Evolutionary conservation across 371 early-diverging fungal species (phyloP).

Genomic region (Nematocida ironsii): DNA sequence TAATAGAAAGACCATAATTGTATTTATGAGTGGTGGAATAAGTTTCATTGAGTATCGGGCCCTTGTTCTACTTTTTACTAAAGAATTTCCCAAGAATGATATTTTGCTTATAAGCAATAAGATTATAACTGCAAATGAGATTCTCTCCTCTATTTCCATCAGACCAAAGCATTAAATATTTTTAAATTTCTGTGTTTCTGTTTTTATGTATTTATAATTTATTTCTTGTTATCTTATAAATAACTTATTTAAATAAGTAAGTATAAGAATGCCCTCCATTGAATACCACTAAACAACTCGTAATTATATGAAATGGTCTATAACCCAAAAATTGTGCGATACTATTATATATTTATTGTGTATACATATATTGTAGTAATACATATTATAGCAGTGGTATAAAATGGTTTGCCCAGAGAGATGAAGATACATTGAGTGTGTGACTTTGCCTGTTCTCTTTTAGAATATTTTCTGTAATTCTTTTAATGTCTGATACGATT

Average conservation of each 20-base stretch:
- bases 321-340: too few species aligned
- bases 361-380: too few species aligned
- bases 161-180: too few species aligned
- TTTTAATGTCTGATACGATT: not conserved
- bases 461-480: slow-evolving; percentile 7
- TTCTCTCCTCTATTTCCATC: slow-evolving; percentile 6
- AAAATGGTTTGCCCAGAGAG: not conserved
- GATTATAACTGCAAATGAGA: slow-evolving; percentile 6
- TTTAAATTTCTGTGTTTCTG: too few species aligned
- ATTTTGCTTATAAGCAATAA: slow-evolving; percentile 34
- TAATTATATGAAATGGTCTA: too few species aligned
- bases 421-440: slow-evolving; percentile 1
- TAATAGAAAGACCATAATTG: slow-evolving; percentile 49
- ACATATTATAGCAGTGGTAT: too few species aligned
- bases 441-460: not conserved
- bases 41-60: slow-evolving; percentile 67
- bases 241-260: too few species aligned
- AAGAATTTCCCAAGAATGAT: slow-evolving; percentile 23
- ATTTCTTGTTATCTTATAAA: too few species aligned
- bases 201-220: too few species aligned
- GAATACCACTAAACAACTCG: too few species aligned
- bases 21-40: slow-evolving; percentile 64
- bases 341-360: too few species aligned
- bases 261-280: too few species aligned
- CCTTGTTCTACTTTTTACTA: slow-evolving; percentile 6